Percentiles rank a stretch among this genome's conserved stretches.
Conservation (phyloP, 306 rosid genomes). For the Acacia acuminata region DNA sequence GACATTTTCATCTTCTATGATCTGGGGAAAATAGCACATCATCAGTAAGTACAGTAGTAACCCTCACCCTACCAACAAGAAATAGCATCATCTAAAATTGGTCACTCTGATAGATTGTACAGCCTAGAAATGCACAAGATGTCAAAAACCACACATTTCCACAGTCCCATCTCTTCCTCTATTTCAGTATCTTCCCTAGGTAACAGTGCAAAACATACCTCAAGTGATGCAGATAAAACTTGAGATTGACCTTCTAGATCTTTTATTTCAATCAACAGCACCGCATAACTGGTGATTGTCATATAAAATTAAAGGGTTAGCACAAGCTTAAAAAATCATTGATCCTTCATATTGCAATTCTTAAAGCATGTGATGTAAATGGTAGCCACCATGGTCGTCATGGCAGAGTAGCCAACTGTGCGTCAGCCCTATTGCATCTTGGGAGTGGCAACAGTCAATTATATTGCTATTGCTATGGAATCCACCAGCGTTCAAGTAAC, state of each 20-base stretch:
- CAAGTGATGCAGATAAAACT: constrained; percentile 90
- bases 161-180: background rate
- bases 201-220: constrained; percentile 52
- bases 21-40: constrained; percentile 39
- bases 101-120: background rate
- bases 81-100: background rate
- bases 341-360: constrained; percentile 26
- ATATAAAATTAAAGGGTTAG: constrained; percentile 35
- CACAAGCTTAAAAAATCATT: constrained; percentile 21
- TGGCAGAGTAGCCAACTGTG: background rate
- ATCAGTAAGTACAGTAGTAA: background rate
- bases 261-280: constrained; percentile 71
- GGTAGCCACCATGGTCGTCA: background rate
- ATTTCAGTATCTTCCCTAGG: background rate
- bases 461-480: background rate
- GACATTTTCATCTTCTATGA: constrained; percentile 66
- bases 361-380: constrained; percentile 2
- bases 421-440: background rate
- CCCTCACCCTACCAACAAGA: background rate
- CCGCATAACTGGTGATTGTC: constrained; percentile 69
- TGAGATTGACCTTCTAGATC: constrained; percentile 94
- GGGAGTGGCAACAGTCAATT: background rate
- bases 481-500: background rate
- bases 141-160: constrained; percentile 1
- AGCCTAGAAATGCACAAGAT: constrained; percentile 2